Evolutionary conservation across 1,139 yeast species (phyloP), one percentile per base, ranked within the genome.

Genomic region (Magnusiomyces fungicola): DNA sequence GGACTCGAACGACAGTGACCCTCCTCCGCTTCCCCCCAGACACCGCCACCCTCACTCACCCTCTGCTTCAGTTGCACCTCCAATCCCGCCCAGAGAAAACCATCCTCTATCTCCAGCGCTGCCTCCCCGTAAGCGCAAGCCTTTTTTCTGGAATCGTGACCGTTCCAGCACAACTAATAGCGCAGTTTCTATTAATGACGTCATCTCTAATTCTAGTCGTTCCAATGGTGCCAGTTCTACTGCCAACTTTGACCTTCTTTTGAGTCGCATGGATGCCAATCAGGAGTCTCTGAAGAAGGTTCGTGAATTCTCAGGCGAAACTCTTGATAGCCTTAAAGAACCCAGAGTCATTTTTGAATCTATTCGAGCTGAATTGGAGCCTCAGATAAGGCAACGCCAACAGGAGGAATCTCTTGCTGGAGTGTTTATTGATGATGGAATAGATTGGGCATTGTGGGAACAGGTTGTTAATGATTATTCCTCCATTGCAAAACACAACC

Each of bases 401-500:
- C 19, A 29, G 6, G 29, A 22, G 2, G 34, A 42, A 14, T 14
- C 33, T 14, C 10, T 21, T 7, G n/a, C 33, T 12, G 45, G 38
- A 5, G 16, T 7, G 12, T n/a, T 10, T 10, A 32, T 34, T 14
- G 53, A 33, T 7, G 63, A 59, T 9, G 58, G 58, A 32, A 50
- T 50, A 19, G 53, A 51, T 27, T 43, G 49, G 96, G 86, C 83
- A 44, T 83, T 87, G 61, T 92, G 97, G 97, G 78, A 88, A 5
- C 72, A 72, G 38, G 85, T 89, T 16, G 88, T 88, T 7, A 79
- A 82, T 56, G 83, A 85, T 62, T 89, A 87, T 61, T 73, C 80
- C 29, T 62, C 69, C 1, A 81, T 84, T n/a, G 88, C 88, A 1
- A 71, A 75, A 46, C 69, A 75, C 33, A 79, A 80, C 32, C 81